Evolutionary conservation across 2,329 filamentous ascomycete genomes (phyloP), one percentile per base, ranked within the genome.

Genomic region (Juglanconis juglandina): DNA sequence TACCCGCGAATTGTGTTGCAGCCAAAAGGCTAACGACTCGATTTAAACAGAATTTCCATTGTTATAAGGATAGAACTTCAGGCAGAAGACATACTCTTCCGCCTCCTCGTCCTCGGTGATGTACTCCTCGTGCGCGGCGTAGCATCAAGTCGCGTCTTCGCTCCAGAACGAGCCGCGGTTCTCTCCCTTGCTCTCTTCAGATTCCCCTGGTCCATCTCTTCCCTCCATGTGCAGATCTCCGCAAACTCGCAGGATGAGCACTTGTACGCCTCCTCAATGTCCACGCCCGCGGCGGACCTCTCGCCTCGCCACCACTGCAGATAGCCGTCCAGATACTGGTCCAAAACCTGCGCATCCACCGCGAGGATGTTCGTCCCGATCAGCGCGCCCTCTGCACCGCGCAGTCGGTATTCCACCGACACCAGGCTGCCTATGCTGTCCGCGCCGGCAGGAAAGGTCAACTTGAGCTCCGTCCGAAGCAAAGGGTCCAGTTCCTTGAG

Each of bases 251-350:
- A 98, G 32, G 81, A 85, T 24, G 86, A 78, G 71, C 94, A 98
- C 72, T 97, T 98, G 75, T 89, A 96, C 0, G 91, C 90, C 67
- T 97, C 93, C 68, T 93, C 88, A 6, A 96, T 82, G 6, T 85
- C 81, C 3, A 97, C 93, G 0, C 94, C 94, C 7, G 81, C 80
- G 0, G 92, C 86, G 53, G 82, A 76, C 14, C 93, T 79, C 67
- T 89, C 79, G 1, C 93, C 94, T 37, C 84, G 85, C 94, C 94
- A 98, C 92, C 92, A 97, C n/a, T 80, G 72, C 83, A 97, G 86
- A 64, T 90, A 87, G 3, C 85, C 80, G 0, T 75, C 70, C 3
- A 96, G 71, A 69, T 96, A 96, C 1, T 73, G 74, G 10, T 87
- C 81, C 48, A 97, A 76, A 3, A 79, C 79, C 1, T 78, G 72